phyloP scores from a whole-genome alignment of 192 early-diverging fungal species.

The Umbelopsis vinacea region DNA sequence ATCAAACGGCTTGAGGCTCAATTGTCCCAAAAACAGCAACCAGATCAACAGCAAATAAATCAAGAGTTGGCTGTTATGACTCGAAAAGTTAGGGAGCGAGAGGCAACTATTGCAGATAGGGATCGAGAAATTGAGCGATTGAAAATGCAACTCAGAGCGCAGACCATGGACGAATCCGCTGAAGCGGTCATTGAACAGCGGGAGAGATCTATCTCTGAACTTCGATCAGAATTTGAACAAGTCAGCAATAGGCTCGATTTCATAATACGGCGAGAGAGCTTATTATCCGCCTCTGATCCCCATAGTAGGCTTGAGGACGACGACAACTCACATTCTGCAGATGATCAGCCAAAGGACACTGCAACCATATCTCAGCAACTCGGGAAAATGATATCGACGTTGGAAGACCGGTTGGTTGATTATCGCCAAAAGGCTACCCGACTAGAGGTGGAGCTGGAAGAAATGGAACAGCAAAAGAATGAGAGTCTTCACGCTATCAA shows the following conservation, averaged over 20 bases:
- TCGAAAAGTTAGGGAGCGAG: not conserved
- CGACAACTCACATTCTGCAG: slow-evolving; percentile 33
- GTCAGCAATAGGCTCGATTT: slow-evolving; percentile 37
- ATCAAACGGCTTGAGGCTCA: slow-evolving; percentile 51
- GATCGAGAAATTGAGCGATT: slow-evolving; percentile 46
- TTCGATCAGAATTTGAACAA: slow-evolving; percentile 40
- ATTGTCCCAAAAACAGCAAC: slow-evolving; percentile 18
- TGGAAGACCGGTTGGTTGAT: slow-evolving; percentile 40
- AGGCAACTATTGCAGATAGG: slow-evolving; percentile 29
- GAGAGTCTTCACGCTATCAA: not conserved
- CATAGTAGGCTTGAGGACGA: not conserved
- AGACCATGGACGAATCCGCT: slow-evolving; percentile 21
- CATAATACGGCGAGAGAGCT: slow-evolving; percentile 25
- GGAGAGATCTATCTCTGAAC: slow-evolving; percentile 31
- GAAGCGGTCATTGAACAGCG: slow-evolving; percentile 23
- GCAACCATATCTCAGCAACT: slow-evolving; percentile 35
- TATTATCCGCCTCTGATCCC: not conserved
- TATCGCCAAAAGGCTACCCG: slow-evolving; percentile 32
- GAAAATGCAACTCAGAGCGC: slow-evolving; percentile 41
- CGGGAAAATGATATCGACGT: slow-evolving; percentile 42
- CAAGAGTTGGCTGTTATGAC: slow-evolving; percentile 4
- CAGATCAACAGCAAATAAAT: not conserved
- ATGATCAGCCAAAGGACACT: slow-evolving; percentile 38
- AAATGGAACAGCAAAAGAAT: slow-evolving; percentile 14
- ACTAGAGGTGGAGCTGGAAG: slow-evolving; percentile 29